Percentiles rank a stretch among this genome's conserved stretches.
Conservation (phyloP, 257 asterid genomes). For the Nicotiana tomentosiformis region DNA sequence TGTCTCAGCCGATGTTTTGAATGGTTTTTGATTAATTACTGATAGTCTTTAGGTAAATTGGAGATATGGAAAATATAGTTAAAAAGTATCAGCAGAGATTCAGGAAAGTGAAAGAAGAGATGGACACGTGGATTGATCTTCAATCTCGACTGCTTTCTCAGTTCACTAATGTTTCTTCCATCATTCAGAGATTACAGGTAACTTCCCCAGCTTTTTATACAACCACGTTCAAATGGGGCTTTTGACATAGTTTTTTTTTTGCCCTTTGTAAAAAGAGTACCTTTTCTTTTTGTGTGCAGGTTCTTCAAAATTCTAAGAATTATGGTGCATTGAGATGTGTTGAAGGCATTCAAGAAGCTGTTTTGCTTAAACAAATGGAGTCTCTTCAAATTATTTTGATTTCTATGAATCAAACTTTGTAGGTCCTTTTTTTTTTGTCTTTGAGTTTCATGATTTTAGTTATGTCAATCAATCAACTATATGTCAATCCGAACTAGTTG, state of each 20-base stretch:
- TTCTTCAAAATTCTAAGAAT: slow-evolving; percentile 41
- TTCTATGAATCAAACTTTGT: slow-evolving; percentile 55
- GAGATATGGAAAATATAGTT: slow-evolving; percentile 49
- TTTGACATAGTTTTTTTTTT: neutral
- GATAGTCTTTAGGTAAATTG: neutral
- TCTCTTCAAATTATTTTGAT: slow-evolving; percentile 46
- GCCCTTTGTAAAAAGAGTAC: neutral
- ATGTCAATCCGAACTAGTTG: neutral
- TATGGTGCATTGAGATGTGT: slow-evolving; percentile 52
- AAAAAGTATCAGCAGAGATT: slow-evolving; percentile 67
- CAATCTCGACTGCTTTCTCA: slow-evolving; percentile 59
- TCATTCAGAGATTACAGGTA: slow-evolving; percentile 77
- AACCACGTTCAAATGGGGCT: neutral
- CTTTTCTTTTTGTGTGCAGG: slow-evolving; percentile 19
- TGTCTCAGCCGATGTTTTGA: neutral
- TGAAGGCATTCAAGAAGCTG: slow-evolving; percentile 48
- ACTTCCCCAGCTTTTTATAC: neutral
- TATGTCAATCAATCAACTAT: neutral
- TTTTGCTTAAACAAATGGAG: slow-evolving; percentile 63
- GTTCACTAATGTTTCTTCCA: slow-evolving; percentile 53
- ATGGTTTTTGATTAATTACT: neutral
- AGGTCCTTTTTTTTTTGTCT: slow-evolving; percentile 5
- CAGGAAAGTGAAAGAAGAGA: slow-evolving; percentile 55
- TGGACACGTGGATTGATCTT: slow-evolving; percentile 61
- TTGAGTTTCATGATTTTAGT: neutral